phyloP scores from a whole-genome alignment of 257 asterid genomes.

The Scutellaria barbata region DNA sequence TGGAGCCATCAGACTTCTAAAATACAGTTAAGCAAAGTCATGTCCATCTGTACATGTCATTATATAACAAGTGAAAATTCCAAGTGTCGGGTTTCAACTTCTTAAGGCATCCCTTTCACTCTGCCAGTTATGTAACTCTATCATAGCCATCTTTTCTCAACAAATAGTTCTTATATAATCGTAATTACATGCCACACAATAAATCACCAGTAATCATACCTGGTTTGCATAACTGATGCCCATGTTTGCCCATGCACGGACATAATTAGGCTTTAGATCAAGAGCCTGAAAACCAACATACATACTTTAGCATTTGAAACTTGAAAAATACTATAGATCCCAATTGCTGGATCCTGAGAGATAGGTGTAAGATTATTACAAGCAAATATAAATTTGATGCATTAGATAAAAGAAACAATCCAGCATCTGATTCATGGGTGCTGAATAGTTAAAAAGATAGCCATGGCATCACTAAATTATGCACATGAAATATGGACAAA shows the following conservation, averaged over 20 bases:
- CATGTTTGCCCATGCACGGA: constrained; percentile 99
- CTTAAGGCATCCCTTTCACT: neutral
- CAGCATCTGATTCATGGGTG: neutral
- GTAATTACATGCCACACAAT: constrained; percentile 5
- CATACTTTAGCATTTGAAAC: neutral
- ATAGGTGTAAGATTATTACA: constrained; percentile 3
- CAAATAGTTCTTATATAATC: constrained; percentile 3
- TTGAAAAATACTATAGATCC: constrained; percentile 26
- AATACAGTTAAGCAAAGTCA: neutral
- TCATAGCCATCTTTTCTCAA: constrained; percentile 21
- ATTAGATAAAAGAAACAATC: neutral
- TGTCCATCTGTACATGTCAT: neutral
- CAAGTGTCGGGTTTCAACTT: constrained; percentile 8
- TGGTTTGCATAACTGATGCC: constrained; percentile 99
- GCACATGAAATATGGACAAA: neutral
- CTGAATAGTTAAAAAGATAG: neutral
- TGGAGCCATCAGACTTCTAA: constrained; percentile 9
- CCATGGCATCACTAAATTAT: constrained; percentile 7
- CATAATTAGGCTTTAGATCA: constrained; percentile 95
- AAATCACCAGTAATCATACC: constrained; percentile 49
- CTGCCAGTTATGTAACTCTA: constrained; percentile 16
- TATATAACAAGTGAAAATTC: constrained; percentile 25
- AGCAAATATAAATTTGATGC: constrained; percentile 4
- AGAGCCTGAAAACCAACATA: constrained; percentile 68
- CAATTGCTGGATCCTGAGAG: constrained; percentile 8